A percentile compares a stretch with the other conserved stretches of the same genome.
Evolutionary conservation across 495 filamentous ascomycete species (phyloP).

Genomic region (Copromyces sp.): DNA sequence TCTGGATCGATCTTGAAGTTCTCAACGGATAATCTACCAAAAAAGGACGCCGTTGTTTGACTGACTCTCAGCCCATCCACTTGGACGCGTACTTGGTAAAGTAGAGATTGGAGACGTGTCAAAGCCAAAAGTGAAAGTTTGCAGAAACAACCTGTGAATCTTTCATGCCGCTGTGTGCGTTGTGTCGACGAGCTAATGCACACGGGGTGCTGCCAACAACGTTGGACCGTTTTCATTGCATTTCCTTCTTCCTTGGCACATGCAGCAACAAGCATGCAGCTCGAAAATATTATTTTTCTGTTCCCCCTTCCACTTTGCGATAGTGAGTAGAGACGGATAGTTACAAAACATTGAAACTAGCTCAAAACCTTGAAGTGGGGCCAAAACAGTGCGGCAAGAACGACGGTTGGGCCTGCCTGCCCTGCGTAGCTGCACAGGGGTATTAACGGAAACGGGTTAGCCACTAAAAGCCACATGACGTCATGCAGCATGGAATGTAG

Average conservation of each 20-base stretch:
- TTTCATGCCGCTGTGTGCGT: not conserved
- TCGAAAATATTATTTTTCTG: not conserved
- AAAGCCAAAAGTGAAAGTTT: not conserved
- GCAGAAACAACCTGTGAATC: not conserved
- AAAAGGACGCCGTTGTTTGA: not conserved
- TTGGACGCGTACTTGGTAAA: not conserved
- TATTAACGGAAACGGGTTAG: constrained; percentile 2
- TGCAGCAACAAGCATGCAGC: not conserved
- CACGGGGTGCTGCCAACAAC: not conserved
- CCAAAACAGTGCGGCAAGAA: not conserved
- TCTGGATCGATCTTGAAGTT: not conserved
- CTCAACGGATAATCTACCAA: not conserved
- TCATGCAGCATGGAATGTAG: constrained; percentile 1
- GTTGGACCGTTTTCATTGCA: not conserved
- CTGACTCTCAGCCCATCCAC: not conserved
- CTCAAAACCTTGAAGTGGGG: not conserved
- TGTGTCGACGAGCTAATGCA: not conserved
- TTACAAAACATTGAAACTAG: not conserved
- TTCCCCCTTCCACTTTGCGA: not conserved
- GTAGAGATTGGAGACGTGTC: not conserved
- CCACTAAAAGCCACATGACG: constrained; percentile 5
- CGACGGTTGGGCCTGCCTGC: not conserved
- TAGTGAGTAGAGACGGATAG: not conserved
- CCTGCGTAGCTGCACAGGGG: constrained; percentile 1
- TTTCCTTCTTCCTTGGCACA: not conserved